Percentiles rank a stretch among this genome's conserved stretches.
Conservation (phyloP, 2,329 filamentous ascomycete species). For the Hypoxylon sp. region DNA sequence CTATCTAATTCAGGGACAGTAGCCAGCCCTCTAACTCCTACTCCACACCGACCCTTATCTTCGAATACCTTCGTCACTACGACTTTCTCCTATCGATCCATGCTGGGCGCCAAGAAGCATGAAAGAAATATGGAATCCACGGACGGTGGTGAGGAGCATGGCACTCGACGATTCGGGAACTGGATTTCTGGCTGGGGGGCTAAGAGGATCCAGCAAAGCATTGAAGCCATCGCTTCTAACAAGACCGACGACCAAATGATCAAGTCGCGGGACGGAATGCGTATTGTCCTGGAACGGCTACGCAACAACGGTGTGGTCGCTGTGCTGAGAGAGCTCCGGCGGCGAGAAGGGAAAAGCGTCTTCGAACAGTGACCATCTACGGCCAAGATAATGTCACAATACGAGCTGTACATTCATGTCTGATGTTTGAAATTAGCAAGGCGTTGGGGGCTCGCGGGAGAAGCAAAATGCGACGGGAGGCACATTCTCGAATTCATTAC, state of each 20-base stretch:
- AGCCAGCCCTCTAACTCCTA: slow-evolving; percentile 49
- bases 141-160: slow-evolving; percentile 59
- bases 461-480: slow-evolving; percentile 22
- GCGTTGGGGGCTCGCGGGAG: slow-evolving; percentile 40
- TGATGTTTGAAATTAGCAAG: slow-evolving; percentile 43
- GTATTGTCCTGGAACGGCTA: slow-evolving; percentile 80
- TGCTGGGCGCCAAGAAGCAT: slow-evolving; percentile 77
- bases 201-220: slow-evolving; percentile 81
- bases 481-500: slow-evolving; percentile 17
- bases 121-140: slow-evolving; percentile 63
- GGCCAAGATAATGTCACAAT: slow-evolving; percentile 7
- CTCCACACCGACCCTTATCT: slow-evolving; percentile 46
- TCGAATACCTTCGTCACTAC: slow-evolving; percentile 76
- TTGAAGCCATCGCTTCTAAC: slow-evolving; percentile 82
- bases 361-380: slow-evolving; percentile 49
- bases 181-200: slow-evolving; percentile 73
- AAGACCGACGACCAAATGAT: slow-evolving; percentile 83
- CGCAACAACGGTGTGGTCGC: slow-evolving; percentile 71
- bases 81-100: slow-evolving; percentile 80
- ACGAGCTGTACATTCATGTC: slow-evolving; percentile 32
- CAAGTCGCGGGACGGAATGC: slow-evolving; percentile 88
- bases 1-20: slow-evolving; percentile 36
- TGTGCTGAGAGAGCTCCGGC: slow-evolving; percentile 68
- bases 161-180: slow-evolving; percentile 54
- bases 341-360: slow-evolving; percentile 59